These are phyloP conservation scores for Carex pumila DNA, from an alignment of 176 grass and related monocot species.

Conservation along the genomic window DNA sequence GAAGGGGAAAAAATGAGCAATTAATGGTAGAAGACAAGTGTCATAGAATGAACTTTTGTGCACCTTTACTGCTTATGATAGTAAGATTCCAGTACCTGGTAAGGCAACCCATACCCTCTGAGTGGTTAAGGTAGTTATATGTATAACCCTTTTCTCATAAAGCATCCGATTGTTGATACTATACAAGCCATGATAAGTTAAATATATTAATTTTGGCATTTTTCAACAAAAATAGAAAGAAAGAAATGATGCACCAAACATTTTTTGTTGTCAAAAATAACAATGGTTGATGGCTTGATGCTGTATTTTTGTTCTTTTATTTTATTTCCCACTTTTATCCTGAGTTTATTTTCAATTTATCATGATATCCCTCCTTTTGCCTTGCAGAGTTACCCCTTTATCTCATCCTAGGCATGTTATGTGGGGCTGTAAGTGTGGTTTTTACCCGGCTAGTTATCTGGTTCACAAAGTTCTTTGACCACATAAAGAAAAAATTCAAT, in stretches of 20 bases:
- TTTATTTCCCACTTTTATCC: background rate
- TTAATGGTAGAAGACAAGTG: background rate
- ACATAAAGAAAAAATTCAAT: slow-evolving; percentile 67
- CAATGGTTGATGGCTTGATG: background rate
- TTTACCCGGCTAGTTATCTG: slow-evolving; percentile 84
- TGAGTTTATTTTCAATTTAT: background rate
- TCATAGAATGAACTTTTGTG: background rate
- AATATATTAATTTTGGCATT: background rate
- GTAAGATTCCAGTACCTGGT: background rate
- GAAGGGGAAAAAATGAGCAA: background rate
- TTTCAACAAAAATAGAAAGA: background rate
- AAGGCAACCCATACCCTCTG: background rate
- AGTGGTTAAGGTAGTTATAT: background rate
- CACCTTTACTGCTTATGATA: background rate
- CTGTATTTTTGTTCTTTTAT: background rate
- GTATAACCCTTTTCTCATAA: background rate
- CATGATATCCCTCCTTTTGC: slow-evolving; percentile 7
- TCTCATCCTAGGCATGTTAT: slow-evolving; percentile 95
- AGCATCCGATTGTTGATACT: background rate
- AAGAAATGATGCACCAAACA: background rate
- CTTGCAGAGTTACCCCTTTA: slow-evolving; percentile 86
- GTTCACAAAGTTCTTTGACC: slow-evolving; percentile 88
- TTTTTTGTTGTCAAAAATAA: background rate
- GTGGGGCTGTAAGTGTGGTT: slow-evolving; percentile 78
- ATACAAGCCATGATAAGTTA: background rate